phyloP scores from a whole-genome alignment of 345 rosid species.

The Syzygium grande region DNA sequence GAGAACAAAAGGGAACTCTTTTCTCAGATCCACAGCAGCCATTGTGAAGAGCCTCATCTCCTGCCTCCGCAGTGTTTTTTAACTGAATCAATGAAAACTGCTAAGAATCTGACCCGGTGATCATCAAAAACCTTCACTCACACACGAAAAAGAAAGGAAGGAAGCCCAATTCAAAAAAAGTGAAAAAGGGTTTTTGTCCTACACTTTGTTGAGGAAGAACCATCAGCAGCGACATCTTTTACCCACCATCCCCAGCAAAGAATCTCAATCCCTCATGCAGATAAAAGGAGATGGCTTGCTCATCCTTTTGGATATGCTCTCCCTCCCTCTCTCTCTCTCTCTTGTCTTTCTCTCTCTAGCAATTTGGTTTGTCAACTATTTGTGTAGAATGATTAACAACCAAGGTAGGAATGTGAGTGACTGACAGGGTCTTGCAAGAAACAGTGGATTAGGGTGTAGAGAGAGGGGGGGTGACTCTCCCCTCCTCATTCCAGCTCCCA shows the following conservation, averaged over 20 bases:
- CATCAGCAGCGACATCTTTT: background rate
- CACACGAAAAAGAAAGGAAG: background rate
- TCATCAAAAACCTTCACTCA: background rate
- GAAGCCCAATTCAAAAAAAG: background rate
- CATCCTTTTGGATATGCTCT: background rate
- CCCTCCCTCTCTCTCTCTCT: background rate
- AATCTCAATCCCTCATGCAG: background rate
- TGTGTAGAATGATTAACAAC: background rate
- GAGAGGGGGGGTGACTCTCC: background rate
- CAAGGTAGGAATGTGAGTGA: background rate
- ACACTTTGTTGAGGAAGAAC: background rate
- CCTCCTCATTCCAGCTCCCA: background rate
- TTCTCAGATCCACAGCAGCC: background rate
- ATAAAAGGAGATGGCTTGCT: background rate
- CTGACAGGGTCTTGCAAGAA: background rate
- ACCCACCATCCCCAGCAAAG: background rate
- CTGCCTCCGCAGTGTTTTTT: background rate
- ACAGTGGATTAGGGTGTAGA: background rate
- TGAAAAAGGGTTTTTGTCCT: background rate
- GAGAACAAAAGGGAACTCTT: background rate
- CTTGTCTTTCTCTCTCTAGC: background rate
- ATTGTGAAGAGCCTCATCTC: background rate
- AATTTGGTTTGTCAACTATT: background rate
- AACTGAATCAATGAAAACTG: background rate
- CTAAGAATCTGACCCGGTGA: background rate